Conservation (phyloP, 1,139 yeast genomes). For the Candida labiduridarum region DNA sequence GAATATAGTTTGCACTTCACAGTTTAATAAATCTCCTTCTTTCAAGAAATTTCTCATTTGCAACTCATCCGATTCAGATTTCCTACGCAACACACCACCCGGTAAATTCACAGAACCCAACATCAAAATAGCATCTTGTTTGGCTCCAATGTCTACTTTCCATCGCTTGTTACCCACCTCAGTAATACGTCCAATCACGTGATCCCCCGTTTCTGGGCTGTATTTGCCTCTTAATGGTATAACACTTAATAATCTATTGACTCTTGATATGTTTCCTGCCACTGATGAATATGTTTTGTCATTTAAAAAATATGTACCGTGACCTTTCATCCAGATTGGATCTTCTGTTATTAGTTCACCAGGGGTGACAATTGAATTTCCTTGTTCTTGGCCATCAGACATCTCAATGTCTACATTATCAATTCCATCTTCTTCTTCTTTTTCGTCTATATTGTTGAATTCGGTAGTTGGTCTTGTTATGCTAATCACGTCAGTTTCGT, state of each 20-base stretch:
- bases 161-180: slow-evolving; percentile 94
- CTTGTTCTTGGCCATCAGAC: slow-evolving; percentile 26
- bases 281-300: slow-evolving; percentile 84
- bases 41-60: slow-evolving; percentile 93
- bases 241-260: slow-evolving; percentile 84
- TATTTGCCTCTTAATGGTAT: slow-evolving; percentile 85
- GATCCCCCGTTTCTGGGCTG: slow-evolving; percentile 95
- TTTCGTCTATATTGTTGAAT: slow-evolving; percentile 14
- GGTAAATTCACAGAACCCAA: slow-evolving; percentile 96
- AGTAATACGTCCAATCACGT: slow-evolving; percentile 88
- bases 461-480: slow-evolving; percentile 35
- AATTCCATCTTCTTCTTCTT: slow-evolving; percentile 22
- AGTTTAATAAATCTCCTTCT: slow-evolving; percentile 95
- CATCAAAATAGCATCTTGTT: slow-evolving; percentile 89
- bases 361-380: slow-evolving; percentile 69
- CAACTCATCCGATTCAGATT: slow-evolving; percentile 91
- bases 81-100: slow-evolving; percentile 93
- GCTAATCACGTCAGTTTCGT: slow-evolving; percentile 37
- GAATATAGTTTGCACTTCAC: slow-evolving; percentile 91
- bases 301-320: slow-evolving; percentile 84
- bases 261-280: slow-evolving; percentile 87
- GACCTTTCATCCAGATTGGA: slow-evolving; percentile 98
- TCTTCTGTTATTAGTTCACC: slow-evolving; percentile 98
- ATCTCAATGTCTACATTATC: slow-evolving; percentile 33
- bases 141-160: slow-evolving; percentile 96